Evolutionary conservation across 148 eudicot species (phyloP), one percentile per base, ranked within the genome.

Genomic region (Linanthus parryae): DNA sequence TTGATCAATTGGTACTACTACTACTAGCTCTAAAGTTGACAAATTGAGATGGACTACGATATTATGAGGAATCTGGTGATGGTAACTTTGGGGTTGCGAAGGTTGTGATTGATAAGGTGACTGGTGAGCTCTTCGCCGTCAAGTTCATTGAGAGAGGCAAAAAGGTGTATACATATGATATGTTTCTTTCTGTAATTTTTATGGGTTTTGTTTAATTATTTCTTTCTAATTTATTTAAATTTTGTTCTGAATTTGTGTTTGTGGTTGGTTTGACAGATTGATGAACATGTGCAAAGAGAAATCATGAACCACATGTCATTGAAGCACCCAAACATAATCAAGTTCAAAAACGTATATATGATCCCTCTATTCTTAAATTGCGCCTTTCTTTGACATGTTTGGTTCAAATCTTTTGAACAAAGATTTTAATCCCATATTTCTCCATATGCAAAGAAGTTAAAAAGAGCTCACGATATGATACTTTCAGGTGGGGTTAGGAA

Each of bases 31-130:
- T n/a, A n/a, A n/a, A n/a, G n/a, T n/a, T n/a, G n/a, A n/a, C n/a
- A n/a, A n/a, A n/a, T n/a, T n/a, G n/a, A n/a, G n/a, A n/a, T n/a
- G n/a, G n/a, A n/a, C n/a, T n/a, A n/a, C n/a, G n/a, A n/a, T n/a
- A n/a, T n/a, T n/a, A n/a, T n/a, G n/a, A n/a, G n/a, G n/a, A n/a
- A n/a, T n/a, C n/a, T n/a, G n/a, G n/a, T n/a, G n/a, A n/a, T n/a
- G 96, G 96, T n/a, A 88, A 81, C 60, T 88, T 88, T 70, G 96
- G 85, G 18, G 88, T 79, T 28, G 92, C 96, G 18, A 88, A 88
- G 84, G 88, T 88, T 73, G 92, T 72, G 14, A 75, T 59, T 15
- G 92, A 88, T 66, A 81, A 70, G 55, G 38, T 55, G 59, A 76
- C 79, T 6, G 58, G 46, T 52, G 92, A 84, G 51, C 61, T 80